These are phyloP conservation scores for Keithomyces neogunnii DNA, from an alignment of 2,329 filamentous ascomycete species.

Conservation along the genomic window DNA sequence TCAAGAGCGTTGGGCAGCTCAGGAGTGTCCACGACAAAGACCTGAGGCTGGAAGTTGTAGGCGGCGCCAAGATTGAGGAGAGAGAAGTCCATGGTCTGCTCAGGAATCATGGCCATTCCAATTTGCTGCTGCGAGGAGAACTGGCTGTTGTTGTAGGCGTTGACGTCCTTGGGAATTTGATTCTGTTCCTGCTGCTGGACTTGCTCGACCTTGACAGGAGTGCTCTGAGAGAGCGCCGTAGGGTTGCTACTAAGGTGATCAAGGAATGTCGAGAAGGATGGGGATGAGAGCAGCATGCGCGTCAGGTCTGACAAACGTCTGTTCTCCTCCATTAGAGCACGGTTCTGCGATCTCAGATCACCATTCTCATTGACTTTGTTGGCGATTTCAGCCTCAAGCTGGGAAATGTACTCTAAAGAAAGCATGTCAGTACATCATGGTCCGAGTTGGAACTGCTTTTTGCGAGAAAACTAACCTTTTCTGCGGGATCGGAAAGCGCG, in stretches of 20 bases:
- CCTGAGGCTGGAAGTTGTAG: constrained; percentile 58
- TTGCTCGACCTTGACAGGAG: constrained; percentile 29
- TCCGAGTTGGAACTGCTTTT: background rate
- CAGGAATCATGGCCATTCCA: constrained; percentile 75
- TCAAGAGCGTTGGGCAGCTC: constrained; percentile 54
- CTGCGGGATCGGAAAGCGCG: constrained; percentile 94
- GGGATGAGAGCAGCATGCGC: constrained; percentile 72
- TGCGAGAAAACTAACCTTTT: constrained; percentile 63
- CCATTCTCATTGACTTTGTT: constrained; percentile 76
- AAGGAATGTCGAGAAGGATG: constrained; percentile 76
- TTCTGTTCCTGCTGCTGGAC: constrained; percentile 31
- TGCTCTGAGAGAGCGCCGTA: constrained; percentile 29
- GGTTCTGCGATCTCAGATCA: constrained; percentile 73
- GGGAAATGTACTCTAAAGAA: constrained; percentile 79
- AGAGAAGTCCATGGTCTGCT: constrained; percentile 67
- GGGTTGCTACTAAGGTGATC: constrained; percentile 59
- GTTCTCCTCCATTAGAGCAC: constrained; percentile 76
- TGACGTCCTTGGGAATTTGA: constrained; percentile 57
- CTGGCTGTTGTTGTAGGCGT: constrained; percentile 48
- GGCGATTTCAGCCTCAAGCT: constrained; percentile 85
- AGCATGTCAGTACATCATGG: no score
- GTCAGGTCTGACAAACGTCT: constrained; percentile 68
- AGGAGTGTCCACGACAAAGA: constrained; percentile 68
- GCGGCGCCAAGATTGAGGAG: constrained; percentile 54
- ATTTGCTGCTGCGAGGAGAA: constrained; percentile 57